Percentiles rank a stretch among this genome's conserved stretches.
These are phyloP conservation scores for Boletus pseudo-olivaceus DNA, from an alignment of 768 basidiomycete genomes.

Conservation along the genomic window DNA sequence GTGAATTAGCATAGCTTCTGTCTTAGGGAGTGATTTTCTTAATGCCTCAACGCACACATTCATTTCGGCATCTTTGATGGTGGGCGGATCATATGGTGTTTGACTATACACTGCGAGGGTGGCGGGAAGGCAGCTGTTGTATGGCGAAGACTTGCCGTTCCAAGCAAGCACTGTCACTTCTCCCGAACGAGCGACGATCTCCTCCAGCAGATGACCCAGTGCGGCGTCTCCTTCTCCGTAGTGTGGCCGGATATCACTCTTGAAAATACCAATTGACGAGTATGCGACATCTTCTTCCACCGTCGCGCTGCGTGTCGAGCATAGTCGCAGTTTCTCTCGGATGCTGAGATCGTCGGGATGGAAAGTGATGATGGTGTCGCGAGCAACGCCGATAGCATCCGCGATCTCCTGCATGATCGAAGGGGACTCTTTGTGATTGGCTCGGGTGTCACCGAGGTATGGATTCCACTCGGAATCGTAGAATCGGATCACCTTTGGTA, in stretches of 20 bases:
- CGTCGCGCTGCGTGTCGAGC: slow-evolving; percentile 6
- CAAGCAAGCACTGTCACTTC: slow-evolving; percentile 2
- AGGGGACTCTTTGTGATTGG: neutral
- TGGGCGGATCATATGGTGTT: no score
- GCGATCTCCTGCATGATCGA: neutral
- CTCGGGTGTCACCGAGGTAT: neutral
- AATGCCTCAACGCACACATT: neutral
- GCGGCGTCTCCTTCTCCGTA: slow-evolving; percentile 7
- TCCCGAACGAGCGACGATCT: slow-evolving; percentile 6
- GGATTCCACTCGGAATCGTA: neutral
- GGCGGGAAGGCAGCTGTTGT: slow-evolving; percentile 11
- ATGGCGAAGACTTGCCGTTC: slow-evolving; percentile 1
- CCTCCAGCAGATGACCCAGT: slow-evolving; percentile 5
- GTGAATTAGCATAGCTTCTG: neutral
- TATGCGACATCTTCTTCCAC: slow-evolving; percentile 7
- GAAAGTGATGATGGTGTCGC: neutral
- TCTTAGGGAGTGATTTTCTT: neutral
- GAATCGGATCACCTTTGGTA: neutral
- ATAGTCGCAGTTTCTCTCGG: slow-evolving; percentile 4
- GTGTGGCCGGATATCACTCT: neutral
- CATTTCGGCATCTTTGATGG: neutral
- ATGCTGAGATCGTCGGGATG: neutral
- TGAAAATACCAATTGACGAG: slow-evolving; percentile 11
- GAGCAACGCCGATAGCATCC: neutral
- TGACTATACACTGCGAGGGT: neutral